Conservation (phyloP, 768 basidiomycete species). For the Suillus discolor region DNA sequence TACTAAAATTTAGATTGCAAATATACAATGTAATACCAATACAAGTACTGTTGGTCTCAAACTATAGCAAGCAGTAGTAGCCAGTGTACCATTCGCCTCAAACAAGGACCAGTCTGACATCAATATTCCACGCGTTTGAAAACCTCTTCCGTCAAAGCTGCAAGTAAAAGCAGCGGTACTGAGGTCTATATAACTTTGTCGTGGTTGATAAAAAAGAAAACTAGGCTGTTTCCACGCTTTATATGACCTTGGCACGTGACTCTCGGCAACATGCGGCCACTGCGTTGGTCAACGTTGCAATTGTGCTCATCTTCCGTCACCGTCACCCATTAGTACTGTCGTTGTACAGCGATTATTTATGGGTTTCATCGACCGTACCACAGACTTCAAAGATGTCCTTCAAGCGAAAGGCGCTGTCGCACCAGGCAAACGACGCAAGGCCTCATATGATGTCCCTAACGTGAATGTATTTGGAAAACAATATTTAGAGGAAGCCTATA, state of each 20-base stretch:
- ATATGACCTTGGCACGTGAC: slow-evolving; percentile 28
- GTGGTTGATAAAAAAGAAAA: slow-evolving; percentile 24
- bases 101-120: slow-evolving; percentile 57
- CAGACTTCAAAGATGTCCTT: slow-evolving; percentile 58
- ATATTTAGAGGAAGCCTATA: slow-evolving; percentile 77
- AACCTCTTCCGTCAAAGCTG: slow-evolving; percentile 21
- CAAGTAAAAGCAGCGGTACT: slow-evolving; percentile 17
- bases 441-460: slow-evolving; percentile 41
- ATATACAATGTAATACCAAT: background rate
- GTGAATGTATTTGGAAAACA: slow-evolving; percentile 55
- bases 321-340: slow-evolving; percentile 9
- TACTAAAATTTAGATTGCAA: slow-evolving; percentile 29
- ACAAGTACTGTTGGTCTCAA: slow-evolving; percentile 33
- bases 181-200: slow-evolving; percentile 17
- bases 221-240: slow-evolving; percentile 9
- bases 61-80: slow-evolving; percentile 68
- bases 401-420: slow-evolving; percentile 44
- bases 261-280: slow-evolving; percentile 5
- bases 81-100: slow-evolving; percentile 63
- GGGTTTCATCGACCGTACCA: slow-evolving; percentile 62
- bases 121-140: slow-evolving; percentile 36
- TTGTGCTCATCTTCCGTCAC: slow-evolving; percentile 7
- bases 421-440: slow-evolving; percentile 54
- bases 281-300: background rate
- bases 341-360: slow-evolving; percentile 35